A percentile compares a stretch with the other conserved stretches of the same genome.
Evolutionary conservation across 78 protist genomes (phyloP).

Genomic region (Tieghemostelium lacteum): DNA sequence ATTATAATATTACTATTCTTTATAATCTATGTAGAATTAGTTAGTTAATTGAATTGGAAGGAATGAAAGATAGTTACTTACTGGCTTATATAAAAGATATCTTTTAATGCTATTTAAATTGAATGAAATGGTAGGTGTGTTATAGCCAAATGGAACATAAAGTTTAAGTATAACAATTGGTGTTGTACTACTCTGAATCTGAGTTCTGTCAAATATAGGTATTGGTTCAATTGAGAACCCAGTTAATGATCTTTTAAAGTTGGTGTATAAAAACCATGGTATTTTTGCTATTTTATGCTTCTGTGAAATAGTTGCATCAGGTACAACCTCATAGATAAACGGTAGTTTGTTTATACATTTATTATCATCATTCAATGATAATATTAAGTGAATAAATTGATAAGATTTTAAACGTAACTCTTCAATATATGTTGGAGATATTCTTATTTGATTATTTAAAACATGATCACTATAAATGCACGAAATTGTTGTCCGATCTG

Average conservation of each 20-base stretch:
- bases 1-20: background rate
- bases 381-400: background rate
- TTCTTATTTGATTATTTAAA: slow-evolving; percentile 12
- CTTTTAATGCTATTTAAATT: background rate
- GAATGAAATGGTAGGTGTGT: background rate
- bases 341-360: background rate
- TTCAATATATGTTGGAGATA: background rate
- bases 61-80: background rate
- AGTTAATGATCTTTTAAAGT: background rate
- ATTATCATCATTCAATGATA: background rate
- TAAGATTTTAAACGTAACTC: background rate
- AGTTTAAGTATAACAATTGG: background rate
- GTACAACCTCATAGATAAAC: background rate
- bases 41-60: background rate
- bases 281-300: background rate
- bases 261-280: background rate
- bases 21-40: background rate
- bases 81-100: background rate
- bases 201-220: background rate
- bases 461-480: slow-evolving; percentile 17
- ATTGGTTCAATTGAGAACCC: background rate
- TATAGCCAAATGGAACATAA: too few relatives aligned
- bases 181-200: background rate
- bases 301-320: slow-evolving; percentile 8
- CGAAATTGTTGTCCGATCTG: too few relatives aligned